Evolutionary conservation across 2,329 filamentous ascomycete species (phyloP), one percentile per base, ranked within the genome.

Genomic region (Ophiostoma sp.): DNA sequence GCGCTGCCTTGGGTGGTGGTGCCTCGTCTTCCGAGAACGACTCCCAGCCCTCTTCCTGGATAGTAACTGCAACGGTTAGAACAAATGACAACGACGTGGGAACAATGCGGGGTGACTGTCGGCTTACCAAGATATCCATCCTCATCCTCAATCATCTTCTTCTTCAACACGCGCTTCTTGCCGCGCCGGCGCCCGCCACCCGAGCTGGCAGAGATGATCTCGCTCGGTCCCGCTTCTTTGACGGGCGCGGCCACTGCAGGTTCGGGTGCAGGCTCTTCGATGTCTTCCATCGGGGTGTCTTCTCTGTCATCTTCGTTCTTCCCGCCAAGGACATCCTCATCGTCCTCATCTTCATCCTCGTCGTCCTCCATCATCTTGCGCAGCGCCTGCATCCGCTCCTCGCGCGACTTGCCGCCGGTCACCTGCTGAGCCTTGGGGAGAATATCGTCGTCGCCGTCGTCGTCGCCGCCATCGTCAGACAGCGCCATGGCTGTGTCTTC

Each of bases 11-110:
- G 6, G 81, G 75, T 74, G 80, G 74, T 74, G 79, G 77, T 44
- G 88, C 85, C 72, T 97, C 93, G 72, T 96, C 93, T 76, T 97
- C 93, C 0, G 92, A 96, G 79, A 96, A 97, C 0, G 90, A 94
- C 77, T 97, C 93, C 93, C 93, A 97, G 0, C 84, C 89, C 0
- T 85, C 79, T 75, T 96, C 92, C 78, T 96, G 91, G 72, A 89
- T 89, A 1, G 93, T 97, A 44, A 97, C 93, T 95, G 73, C 45
- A 1, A 11, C 6, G 41, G 42, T 66, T 58, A 67, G 60, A 27
- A 55, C 7, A 11, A 9, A 6, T 12, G 2, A 67, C 3, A 8
- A 63, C 7, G 41, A 7, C 40, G 6, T 12, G 7, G 7, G 6
- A 12, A 41, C 38, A 58, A 7, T 7, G 16, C 9, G 18, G 27